Conservation (phyloP, 169 alveolate genomes). For the Eimeria praecox region DNA sequence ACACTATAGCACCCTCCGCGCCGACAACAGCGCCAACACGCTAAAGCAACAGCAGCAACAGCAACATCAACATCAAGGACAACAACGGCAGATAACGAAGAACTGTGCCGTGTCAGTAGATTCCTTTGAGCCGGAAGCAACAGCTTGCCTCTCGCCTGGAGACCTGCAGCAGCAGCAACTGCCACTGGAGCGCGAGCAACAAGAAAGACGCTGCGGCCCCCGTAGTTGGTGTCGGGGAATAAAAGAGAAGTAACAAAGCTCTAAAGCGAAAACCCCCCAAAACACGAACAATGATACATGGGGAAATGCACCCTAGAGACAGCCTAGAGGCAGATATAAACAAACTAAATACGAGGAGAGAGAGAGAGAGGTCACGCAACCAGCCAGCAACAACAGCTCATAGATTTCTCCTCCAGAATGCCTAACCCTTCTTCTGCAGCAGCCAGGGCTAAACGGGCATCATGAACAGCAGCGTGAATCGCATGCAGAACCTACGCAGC, state of each 20-base stretch:
- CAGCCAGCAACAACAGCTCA: neutral
- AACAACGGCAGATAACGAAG: constrained; percentile 28
- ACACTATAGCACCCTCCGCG: neutral
- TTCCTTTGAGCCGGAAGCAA: constrained; percentile 21
- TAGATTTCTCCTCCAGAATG: neutral
- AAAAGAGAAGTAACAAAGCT: constrained; percentile 7
- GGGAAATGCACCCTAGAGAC: too few species aligned
- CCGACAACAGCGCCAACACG: constrained; percentile 9
- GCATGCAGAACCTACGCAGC: neutral
- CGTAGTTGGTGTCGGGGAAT: constrained; percentile 20
- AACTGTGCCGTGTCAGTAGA: constrained; percentile 37
- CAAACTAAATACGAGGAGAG: neutral
- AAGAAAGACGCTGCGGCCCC: neutral
- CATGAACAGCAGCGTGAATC: too few species aligned
- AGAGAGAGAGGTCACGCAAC: neutral
- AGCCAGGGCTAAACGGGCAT: neutral
- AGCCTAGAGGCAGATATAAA: neutral
- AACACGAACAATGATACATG: neutral
- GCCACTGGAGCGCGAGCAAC: constrained; percentile 14
- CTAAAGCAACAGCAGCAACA: constrained; percentile 36
- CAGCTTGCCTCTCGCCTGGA: constrained; percentile 1
- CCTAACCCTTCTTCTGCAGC: neutral
- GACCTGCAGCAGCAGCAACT: constrained; percentile 14
- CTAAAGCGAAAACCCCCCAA: neutral
- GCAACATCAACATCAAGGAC: constrained; percentile 34